These are phyloP conservation scores for Eutrema yunnanense DNA, from an alignment of 345 rosid species.

Conservation along the genomic window DNA sequence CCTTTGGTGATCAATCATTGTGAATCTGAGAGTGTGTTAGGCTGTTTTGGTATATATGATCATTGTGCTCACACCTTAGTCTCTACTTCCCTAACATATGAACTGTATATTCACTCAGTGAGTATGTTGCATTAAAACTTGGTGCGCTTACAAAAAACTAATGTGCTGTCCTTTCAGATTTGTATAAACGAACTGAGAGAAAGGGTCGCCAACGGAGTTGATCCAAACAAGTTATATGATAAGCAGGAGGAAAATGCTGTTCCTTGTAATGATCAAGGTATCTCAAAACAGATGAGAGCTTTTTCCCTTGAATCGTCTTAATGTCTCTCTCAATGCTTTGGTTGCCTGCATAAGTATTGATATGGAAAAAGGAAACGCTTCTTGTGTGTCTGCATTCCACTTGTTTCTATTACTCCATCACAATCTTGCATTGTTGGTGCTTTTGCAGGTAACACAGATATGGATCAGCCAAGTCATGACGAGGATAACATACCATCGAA, in stretches of 20 bases:
- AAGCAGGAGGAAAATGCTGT: slow-evolving; percentile 28
- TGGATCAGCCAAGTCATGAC: slow-evolving; percentile 28
- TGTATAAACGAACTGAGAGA: slow-evolving; percentile 76
- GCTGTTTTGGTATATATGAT: slow-evolving; percentile 1
- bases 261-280: slow-evolving; percentile 53
- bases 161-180: slow-evolving; percentile 32
- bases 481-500: slow-evolving; percentile 30
- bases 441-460: slow-evolving; percentile 29
- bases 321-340: background rate
- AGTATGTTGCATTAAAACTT: background rate
- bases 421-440: background rate
- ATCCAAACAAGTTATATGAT: slow-evolving; percentile 66
- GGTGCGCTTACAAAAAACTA: background rate
- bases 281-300: background rate
- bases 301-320: background rate
- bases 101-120: background rate
- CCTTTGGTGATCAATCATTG: background rate
- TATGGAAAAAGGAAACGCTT: background rate
- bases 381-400: background rate
- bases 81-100: background rate
- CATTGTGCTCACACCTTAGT: background rate
- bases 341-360: background rate
- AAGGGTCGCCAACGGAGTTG: slow-evolving; percentile 78
- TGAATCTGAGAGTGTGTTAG: background rate
- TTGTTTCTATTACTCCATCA: background rate